A percentile compares a stretch with the other conserved stretches of the same genome.
Evolutionary conservation across 306 rosid genomes (phyloP).

Genomic region (Ceratonia siliqua): DNA sequence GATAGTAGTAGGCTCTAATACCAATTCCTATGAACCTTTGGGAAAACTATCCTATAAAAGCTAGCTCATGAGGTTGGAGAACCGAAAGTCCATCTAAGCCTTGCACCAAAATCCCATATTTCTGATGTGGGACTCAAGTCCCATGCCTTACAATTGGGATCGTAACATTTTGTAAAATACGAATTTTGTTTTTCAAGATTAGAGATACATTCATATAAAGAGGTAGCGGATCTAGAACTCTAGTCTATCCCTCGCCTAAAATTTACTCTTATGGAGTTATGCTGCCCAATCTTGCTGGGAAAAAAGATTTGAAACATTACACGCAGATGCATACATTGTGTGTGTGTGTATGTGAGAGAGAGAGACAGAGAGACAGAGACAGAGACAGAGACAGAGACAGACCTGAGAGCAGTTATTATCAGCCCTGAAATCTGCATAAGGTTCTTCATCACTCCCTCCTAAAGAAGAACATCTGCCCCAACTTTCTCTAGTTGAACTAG

Average conservation of each 20-base stretch:
- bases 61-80: no score
- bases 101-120: no score
- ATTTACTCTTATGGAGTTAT: not conserved
- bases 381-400: conserved; percentile 46
- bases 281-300: not conserved
- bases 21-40: no score
- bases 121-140: no score
- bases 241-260: not conserved
- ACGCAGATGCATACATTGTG: no score
- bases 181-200: not conserved
- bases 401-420: conserved; percentile 66
- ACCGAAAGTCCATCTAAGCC: no score
- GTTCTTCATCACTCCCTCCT: conserved; percentile 80
- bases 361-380: conserved; percentile 36
- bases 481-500: conserved; percentile 86
- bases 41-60: no score
- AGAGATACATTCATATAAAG: no score
- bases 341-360: not conserved
- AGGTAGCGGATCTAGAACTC: no score
- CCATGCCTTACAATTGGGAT: no score
- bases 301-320: not conserved
- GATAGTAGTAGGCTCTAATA: no score
- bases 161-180: not conserved
- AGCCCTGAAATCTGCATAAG: conserved; percentile 54
- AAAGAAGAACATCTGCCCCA: conserved; percentile 94